Evolutionary conservation across 176 grass and related monocot species (phyloP).

Genomic region (Phragmites australis): DNA sequence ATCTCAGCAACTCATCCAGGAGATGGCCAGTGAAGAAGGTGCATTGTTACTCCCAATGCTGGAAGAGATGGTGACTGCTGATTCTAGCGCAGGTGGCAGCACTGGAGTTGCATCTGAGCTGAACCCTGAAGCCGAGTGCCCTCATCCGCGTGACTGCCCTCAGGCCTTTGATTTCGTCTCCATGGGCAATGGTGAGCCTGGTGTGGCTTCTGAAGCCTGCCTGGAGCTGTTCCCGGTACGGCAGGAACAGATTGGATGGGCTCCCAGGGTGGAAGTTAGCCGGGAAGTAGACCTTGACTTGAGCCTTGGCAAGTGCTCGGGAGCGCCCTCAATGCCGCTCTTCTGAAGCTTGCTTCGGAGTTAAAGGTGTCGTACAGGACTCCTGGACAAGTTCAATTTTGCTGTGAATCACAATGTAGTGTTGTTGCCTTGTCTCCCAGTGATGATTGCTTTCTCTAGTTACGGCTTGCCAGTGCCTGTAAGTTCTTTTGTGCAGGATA

Average conservation of each 20-base stretch:
- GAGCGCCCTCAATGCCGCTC: not conserved
- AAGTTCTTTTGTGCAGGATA: not conserved
- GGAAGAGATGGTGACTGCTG: not conserved
- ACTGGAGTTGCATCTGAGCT: not conserved
- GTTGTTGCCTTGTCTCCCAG: not conserved
- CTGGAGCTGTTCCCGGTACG: conserved; percentile 58
- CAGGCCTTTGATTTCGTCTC: conserved; percentile 26
- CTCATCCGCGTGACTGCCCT: not conserved
- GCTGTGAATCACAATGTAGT: not conserved
- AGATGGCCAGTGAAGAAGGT: conserved; percentile 52
- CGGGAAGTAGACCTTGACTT: conserved; percentile 45
- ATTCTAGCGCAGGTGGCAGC: not conserved
- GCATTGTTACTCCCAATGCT: conserved; percentile 30
- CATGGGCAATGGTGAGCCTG: not conserved
- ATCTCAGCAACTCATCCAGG: conserved; percentile 43
- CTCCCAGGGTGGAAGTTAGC: not conserved
- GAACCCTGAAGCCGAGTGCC: not conserved
- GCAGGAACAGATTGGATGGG: conserved; percentile 46
- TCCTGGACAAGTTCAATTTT: not conserved
- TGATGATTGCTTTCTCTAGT: not conserved
- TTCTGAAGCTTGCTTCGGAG: not conserved
- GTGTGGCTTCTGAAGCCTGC: conserved; percentile 29
- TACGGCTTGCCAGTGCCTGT: not conserved
- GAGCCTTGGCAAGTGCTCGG: conserved; percentile 11
- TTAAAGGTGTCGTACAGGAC: not conserved